These are phyloP conservation scores for Grifola frondosa DNA, from an alignment of 1,284 basidiomycete species.

Conservation along the genomic window DNA sequence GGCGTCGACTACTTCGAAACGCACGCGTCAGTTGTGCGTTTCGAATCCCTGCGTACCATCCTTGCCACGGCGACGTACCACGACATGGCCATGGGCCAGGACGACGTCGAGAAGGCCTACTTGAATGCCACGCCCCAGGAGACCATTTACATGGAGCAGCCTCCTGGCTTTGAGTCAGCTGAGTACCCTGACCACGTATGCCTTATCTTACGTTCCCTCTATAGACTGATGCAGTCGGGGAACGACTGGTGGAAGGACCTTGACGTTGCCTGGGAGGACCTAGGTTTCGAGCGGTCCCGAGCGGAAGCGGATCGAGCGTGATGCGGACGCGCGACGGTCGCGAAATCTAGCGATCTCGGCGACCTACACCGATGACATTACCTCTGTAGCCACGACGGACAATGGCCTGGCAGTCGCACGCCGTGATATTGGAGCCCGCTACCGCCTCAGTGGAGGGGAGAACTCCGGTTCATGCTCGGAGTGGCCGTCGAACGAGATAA, in stretches of 20 bases:
- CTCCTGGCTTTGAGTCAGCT: slow-evolving; percentile 20
- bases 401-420: neutral
- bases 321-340: slow-evolving; percentile 8
- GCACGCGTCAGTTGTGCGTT: slow-evolving; percentile 29
- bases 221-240: slow-evolving; percentile 34
- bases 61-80: slow-evolving; percentile 28
- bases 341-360: slow-evolving; percentile 12
- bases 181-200: slow-evolving; percentile 20
- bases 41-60: slow-evolving; percentile 26
- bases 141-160: slow-evolving; percentile 25
- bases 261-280: slow-evolving; percentile 7
- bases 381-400: slow-evolving; percentile 4
- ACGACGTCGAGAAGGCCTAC: slow-evolving; percentile 34
- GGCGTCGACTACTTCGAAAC: slow-evolving; percentile 39
- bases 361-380: slow-evolving; percentile 25
- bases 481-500: slow-evolving; percentile 8
- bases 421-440: slow-evolving; percentile 4
- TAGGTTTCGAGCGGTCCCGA: slow-evolving; percentile 13
- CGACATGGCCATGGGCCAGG: slow-evolving; percentile 29
- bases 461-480: slow-evolving; percentile 2
- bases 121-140: slow-evolving; percentile 25
- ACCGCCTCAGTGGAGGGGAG: neutral
- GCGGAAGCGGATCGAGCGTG: slow-evolving; percentile 17
- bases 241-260: slow-evolving; percentile 26
- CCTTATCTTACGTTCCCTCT: slow-evolving; percentile 19